Evolutionary conservation across 495 filamentous ascomycete genomes (phyloP).

Genomic region (Trichoderma parareesei): DNA sequence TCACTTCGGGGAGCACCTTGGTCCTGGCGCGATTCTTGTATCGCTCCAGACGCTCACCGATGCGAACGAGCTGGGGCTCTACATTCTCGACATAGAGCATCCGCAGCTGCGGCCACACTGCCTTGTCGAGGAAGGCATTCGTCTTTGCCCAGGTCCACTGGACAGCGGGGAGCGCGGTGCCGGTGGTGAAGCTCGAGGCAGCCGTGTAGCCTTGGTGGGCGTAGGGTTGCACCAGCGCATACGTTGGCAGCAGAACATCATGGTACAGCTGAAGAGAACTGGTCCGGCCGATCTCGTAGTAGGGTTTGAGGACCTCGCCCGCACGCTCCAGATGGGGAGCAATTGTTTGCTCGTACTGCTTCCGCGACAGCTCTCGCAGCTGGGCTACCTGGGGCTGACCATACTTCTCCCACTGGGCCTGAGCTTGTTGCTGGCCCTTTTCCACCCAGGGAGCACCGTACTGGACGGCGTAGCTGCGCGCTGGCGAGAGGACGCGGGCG

Average conservation of each 20-base stretch:
- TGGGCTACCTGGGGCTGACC: constrained; percentile 65
- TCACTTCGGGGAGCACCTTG: constrained; percentile 18
- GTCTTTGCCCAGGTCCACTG: constrained; percentile 60
- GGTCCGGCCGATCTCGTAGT: constrained; percentile 56
- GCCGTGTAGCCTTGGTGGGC: constrained; percentile 58
- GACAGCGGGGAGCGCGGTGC: constrained; percentile 65
- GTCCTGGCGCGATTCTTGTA: constrained; percentile 38
- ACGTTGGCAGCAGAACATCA: constrained; percentile 65
- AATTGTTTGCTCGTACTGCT: constrained; percentile 60
- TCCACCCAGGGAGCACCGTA: constrained; percentile 74
- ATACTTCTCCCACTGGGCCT: constrained; percentile 68
- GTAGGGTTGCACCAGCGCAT: constrained; percentile 63
- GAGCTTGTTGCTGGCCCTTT: constrained; percentile 52
- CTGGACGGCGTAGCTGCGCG: constrained; percentile 53
- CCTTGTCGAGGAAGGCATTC: constrained; percentile 60
- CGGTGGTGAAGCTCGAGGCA: constrained; percentile 55
- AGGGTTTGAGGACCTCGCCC: constrained; percentile 52
- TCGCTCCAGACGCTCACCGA: constrained; percentile 79
- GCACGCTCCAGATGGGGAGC: constrained; percentile 65
- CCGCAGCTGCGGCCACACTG: constrained; percentile 69
- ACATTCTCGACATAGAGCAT: constrained; percentile 84
- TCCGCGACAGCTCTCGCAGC: constrained; percentile 47
- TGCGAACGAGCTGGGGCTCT: constrained; percentile 88
- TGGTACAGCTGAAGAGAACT: constrained; percentile 60
- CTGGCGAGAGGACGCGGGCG: constrained; percentile 57